These are phyloP conservation scores for Kazachstania bromeliacearum DNA, from an alignment of 805 yeast genomes.

Conservation along the genomic window DNA sequence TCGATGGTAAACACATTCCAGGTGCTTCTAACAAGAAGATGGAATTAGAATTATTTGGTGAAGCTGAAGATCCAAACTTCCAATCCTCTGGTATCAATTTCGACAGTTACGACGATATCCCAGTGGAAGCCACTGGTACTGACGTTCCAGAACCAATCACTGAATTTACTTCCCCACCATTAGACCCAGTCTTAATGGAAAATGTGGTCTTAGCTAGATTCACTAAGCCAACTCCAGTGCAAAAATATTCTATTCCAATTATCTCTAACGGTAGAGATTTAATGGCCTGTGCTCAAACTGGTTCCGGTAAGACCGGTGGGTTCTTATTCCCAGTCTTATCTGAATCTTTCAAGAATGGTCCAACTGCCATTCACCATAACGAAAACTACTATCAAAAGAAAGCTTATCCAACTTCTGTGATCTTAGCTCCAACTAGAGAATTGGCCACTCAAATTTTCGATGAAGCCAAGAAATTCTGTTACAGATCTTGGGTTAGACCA, in stretches of 20 bases:
- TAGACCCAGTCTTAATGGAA: slow-evolving; percentile 75
- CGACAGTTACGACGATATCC: slow-evolving; percentile 97
- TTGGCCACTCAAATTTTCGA: slow-evolving; percentile 93
- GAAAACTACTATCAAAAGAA: slow-evolving; percentile 46
- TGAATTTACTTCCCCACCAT: slow-evolving; percentile 83
- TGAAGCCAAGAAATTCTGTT: slow-evolving; percentile 89
- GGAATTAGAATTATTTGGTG: slow-evolving; percentile 84
- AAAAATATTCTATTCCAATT: slow-evolving; percentile 87
- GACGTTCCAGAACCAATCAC: slow-evolving; percentile 90
- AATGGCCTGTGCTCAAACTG: slow-evolving; percentile 97
- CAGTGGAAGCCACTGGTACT: slow-evolving; percentile 95
- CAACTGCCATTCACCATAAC: slow-evolving; percentile 46
- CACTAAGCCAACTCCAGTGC: slow-evolving; percentile 94
- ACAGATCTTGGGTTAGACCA: slow-evolving; percentile 97
- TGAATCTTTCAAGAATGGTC: slow-evolving; percentile 83
- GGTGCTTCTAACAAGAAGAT: slow-evolving; percentile 58
- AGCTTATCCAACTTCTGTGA: slow-evolving; percentile 89
- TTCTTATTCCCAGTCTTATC: slow-evolving; percentile 95
- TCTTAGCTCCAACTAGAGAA: slow-evolving; percentile 99
- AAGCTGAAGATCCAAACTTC: slow-evolving; percentile 47
- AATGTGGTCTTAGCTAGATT: slow-evolving; percentile 85
- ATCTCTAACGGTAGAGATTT: slow-evolving; percentile 83
- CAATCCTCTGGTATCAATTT: slow-evolving; percentile 97
- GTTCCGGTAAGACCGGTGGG: slow-evolving; percentile 99
- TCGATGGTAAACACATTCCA: slow-evolving; percentile 80